Evolutionary conservation across 768 basidiomycete genomes (phyloP), one percentile per base, ranked within the genome.

Genomic region (Termitomyces sp.): DNA sequence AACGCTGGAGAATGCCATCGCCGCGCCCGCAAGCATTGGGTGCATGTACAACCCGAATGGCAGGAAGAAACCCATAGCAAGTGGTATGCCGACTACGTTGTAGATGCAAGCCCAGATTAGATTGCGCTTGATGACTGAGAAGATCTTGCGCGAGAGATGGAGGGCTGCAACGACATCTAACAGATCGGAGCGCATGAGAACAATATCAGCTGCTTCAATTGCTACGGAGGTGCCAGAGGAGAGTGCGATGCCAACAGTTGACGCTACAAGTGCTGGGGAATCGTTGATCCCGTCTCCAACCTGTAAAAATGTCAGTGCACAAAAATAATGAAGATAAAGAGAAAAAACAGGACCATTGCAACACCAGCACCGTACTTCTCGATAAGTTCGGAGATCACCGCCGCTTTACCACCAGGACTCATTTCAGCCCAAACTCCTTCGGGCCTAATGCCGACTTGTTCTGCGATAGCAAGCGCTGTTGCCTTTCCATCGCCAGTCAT

Each of bases 201-300:
- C 96, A 60, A 98, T 89, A 74, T 98, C 97, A 15, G 97, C 97
- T 0, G 97, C 97, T 78, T 98, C 97, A 55, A 99, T 90, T 11
- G 97, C 97, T 48, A 99, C 94, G 6, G 94, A 96, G 18, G 97
- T 96, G 36, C 97, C 97, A 3, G 94, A 92, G 12, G 93, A 96
- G 6, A 99, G 85, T 1, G 97, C 97, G 62, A 99, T 96, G 45
- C 97, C 97, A 24, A 99, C 92, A 1, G 94, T 93, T 0, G 96
- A 93, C 4, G 94, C 95, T 16, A 95, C 96, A 2, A 99, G 87
- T 13, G 96, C 97, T 1, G 96, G 96, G 2, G 96, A 98, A 72
- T 99, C 97, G 73, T 99, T 98, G 78, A 98, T 97, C 38, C 97
- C 97, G 73, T 99, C 97, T 24, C 97, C 97, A 44, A 99, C 94